Base-by-base conservation (phyloP, 1,284 basidiomycete species). In the Uromyces viciae-fabae region DNA sequence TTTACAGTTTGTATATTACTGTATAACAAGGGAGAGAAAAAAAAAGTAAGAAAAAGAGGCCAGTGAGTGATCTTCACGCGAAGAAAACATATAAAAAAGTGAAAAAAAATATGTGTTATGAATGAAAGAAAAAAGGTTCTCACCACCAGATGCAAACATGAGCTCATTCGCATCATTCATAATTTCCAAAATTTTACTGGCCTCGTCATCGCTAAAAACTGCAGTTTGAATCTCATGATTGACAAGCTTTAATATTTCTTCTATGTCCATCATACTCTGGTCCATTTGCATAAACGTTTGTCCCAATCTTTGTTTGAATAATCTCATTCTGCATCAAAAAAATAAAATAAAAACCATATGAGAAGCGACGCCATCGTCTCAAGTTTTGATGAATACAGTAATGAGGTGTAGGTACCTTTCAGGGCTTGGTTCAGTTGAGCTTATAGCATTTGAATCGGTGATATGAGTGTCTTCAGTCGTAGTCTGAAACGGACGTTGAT, bases 151-250 rank as follows among this genome's bases (percentile, higher is more conserved):
- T 81, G 91, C 91, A 83, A 94, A 89, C 93, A 98, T 94, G 83
- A 98, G 88, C 86, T 95, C 92, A 84, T 95, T 93, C 33, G 89
- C 89, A 58, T 92, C 91, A 74, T 90, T 89, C 95, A 98, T 98
- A 56, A 82, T 82, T 62, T 78, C 78, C 11, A 87, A 83, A 31
- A 85, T 84, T 66, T 88, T 87, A 82, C 90, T 88, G 8, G 93
- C 95, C 86, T 98, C 95, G 4, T 14, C 43, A 28, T 71, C 22
- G 15, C 49, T 43, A 28, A 71, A 71, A 46, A 31, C 19, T 22
- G 42, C 42, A 31, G 89, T 88, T 22, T 89, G 85, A 68, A 96
- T 86, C 19, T 92, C 93, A 82, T 91, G 89, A 85, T 99, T 98
- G 85, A 98, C 88, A 76, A 90, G 86, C 82, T 91, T 89, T 31